phyloP scores from a whole-genome alignment of 176 grass and related monocot species.

The Zoysia pacifica region DNA sequence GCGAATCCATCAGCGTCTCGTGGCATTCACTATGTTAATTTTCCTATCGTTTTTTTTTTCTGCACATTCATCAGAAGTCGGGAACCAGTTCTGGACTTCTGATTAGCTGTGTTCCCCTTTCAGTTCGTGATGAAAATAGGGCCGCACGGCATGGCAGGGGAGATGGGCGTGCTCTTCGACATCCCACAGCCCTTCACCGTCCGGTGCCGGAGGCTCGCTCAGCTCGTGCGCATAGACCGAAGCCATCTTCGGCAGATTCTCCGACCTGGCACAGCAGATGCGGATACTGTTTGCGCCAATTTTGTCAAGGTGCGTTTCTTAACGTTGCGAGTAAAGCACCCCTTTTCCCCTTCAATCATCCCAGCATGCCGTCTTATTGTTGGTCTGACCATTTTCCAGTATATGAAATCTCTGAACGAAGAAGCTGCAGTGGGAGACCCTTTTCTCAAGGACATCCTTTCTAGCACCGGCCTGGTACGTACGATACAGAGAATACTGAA shows the following conservation, averaged over 20 bases:
- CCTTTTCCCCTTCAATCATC: background rate
- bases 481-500: background rate
- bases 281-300: conserved; percentile 22
- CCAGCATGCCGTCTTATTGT: background rate
- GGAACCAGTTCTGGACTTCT: background rate
- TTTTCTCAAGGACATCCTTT: too few species aligned
- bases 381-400: background rate
- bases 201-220: conserved; percentile 43
- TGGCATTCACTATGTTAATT: background rate
- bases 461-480: background rate
- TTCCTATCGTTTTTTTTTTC: background rate
- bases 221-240: conserved; percentile 47
- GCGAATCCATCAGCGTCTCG: background rate
- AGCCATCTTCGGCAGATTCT: conserved; percentile 42
- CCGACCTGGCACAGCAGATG: conserved; percentile 38
- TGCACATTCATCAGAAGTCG: background rate
- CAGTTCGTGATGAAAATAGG: conserved; percentile 32
- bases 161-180: conserved; percentile 56
- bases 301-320: conserved; percentile 11
- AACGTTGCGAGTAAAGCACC: background rate
- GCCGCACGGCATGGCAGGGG: conserved; percentile 55
- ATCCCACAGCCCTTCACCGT: conserved; percentile 62
- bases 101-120: background rate
- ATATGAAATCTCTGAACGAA: too few species aligned
- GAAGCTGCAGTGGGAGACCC: too few species aligned